phyloP scores from a whole-genome alignment of 192 early-diverging fungal genomes.

The Haplosporangium gracile region DNA sequence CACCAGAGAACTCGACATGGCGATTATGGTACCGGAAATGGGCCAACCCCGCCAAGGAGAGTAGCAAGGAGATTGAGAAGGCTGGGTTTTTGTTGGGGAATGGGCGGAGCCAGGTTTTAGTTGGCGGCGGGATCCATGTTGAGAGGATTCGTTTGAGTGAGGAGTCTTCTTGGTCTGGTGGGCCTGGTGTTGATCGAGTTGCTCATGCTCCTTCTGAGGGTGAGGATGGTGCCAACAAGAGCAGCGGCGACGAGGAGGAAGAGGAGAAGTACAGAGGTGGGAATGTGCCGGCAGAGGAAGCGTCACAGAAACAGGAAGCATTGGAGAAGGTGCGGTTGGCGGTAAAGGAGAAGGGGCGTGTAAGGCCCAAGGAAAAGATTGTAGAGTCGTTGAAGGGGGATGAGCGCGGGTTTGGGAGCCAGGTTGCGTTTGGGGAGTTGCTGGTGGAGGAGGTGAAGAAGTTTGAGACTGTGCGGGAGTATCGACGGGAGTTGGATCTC shows the following conservation, averaged over 20 bases:
- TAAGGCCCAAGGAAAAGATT: conserved; percentile 5
- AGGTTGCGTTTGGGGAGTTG: conserved; percentile 37
- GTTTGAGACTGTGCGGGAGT: conserved; percentile 30
- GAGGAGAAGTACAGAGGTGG: conserved; percentile 31
- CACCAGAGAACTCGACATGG: conserved; percentile 21
- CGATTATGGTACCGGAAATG: conserved; percentile 38
- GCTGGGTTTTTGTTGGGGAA: conserved; percentile 38
- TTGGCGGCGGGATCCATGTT: conserved; percentile 38
- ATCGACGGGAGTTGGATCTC: conserved; percentile 31
- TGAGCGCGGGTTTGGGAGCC: conserved; percentile 36
- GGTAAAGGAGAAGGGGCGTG: conserved; percentile 24
- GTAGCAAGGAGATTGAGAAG: conserved; percentile 16
- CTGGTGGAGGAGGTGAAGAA: conserved; percentile 30
- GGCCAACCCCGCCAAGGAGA: neutral
- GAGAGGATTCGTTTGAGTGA: conserved; percentile 36
- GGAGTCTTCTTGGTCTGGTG: conserved; percentile 44
- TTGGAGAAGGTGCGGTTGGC: conserved; percentile 5
- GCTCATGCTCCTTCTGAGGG: neutral
- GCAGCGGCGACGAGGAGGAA: neutral
- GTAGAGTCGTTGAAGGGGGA: conserved; percentile 31
- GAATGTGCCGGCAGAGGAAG: conserved; percentile 23
- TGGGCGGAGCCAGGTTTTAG: conserved; percentile 23
- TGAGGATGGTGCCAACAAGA: neutral
- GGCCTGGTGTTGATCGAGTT: conserved; percentile 20
- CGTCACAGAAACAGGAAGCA: conserved; percentile 10